phyloP scores from a whole-genome alignment of 176 grass and related monocot species.

The Miscanthus lutarioriparius region DNA sequence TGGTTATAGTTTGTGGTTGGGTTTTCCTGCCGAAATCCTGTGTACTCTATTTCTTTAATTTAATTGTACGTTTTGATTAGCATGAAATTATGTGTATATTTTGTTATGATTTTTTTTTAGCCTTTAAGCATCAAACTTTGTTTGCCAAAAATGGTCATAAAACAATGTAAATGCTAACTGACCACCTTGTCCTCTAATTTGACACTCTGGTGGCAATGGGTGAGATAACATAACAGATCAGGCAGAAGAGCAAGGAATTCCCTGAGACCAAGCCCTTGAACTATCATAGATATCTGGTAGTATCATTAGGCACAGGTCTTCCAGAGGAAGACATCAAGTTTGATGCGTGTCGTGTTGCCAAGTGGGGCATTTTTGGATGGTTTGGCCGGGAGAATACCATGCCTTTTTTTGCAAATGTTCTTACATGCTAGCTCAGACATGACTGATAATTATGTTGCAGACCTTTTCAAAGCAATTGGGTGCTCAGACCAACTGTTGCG shows the following conservation, averaged over 20 bases:
- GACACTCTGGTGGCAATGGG: slow-evolving; percentile 49
- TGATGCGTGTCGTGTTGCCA: slow-evolving; percentile 31
- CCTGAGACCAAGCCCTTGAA: slow-evolving; percentile 37
- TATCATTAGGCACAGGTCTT: slow-evolving; percentile 44
- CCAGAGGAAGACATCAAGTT: slow-evolving; percentile 41
- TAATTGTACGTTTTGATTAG: background rate
- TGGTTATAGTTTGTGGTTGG: background rate
- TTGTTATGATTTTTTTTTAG: background rate
- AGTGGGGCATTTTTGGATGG: slow-evolving; percentile 65
- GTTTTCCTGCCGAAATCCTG: background rate
- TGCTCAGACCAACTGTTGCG: slow-evolving; percentile 40
- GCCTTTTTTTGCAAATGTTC: slow-evolving; percentile 53
- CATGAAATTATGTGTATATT: background rate
- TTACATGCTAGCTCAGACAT: slow-evolving; percentile 47
- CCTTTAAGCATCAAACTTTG: background rate
- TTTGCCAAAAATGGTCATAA: background rate
- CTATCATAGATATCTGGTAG: slow-evolving; percentile 55
- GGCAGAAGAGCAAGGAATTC: slow-evolving; percentile 37
- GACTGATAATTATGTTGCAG: slow-evolving; percentile 44
- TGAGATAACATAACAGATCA: slow-evolving; percentile 56
- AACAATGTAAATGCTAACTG: slow-evolving; percentile 10
- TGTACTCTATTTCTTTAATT: too few relatives aligned
- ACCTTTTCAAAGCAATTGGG: slow-evolving; percentile 41
- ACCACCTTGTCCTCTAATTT: background rate
- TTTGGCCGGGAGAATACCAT: slow-evolving; percentile 24